Evolutionary conservation across 371 early-diverging fungal genomes (phyloP), one percentile per base, ranked within the genome.

Genomic region (Sporodiniella umbellata): DNA sequence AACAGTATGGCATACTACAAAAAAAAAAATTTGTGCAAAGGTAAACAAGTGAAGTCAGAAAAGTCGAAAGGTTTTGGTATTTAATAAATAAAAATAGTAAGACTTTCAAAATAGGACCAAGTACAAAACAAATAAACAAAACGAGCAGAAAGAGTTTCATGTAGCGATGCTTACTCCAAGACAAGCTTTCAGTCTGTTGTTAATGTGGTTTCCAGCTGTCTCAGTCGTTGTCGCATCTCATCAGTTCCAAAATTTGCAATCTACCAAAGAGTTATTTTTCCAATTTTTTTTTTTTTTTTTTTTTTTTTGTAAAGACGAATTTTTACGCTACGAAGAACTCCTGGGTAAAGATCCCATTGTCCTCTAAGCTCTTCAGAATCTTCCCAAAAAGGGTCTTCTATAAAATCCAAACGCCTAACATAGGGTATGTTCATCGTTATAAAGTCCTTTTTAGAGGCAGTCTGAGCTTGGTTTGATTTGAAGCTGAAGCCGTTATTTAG

Each of bases 171-270:
- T n/a, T n/a, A n/a, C n/a, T n/a, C n/a, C n/a, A 31, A 31, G 12
- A 31, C 12, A 1, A 12, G 31, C 7, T 2, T 10, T 43, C 26
- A 15, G 23, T 15, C 21, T 46, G n/a, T 33, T 22, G 54, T 17
- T 17, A 60, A 14, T 21, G 61, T 60, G 8, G 58, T 17, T 46
- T 56, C 57, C 69, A 69, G 62, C 11, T 30, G 42, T 42, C 61
- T 64, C 31, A 75, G 58, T 37, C 60, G 58, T 42, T 66, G 64
- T 17, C 71, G 58, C 75, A 75, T 75, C 58, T 75, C 61, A 19
- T 75, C 66, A 14, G 66, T 64, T 3, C 75, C 75, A 55, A 60
- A 68, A 33, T 75, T 75, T 42, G 66, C 60, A 38, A 75, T 71
- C 75, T 75, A 51, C 35, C 12, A 40, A 28, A 25, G 33, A 25